A percentile compares a stretch with the other conserved stretches of the same genome.
These are phyloP conservation scores for Vigna angularis DNA, from an alignment of 306 rosid species.

Conservation along the genomic window DNA sequence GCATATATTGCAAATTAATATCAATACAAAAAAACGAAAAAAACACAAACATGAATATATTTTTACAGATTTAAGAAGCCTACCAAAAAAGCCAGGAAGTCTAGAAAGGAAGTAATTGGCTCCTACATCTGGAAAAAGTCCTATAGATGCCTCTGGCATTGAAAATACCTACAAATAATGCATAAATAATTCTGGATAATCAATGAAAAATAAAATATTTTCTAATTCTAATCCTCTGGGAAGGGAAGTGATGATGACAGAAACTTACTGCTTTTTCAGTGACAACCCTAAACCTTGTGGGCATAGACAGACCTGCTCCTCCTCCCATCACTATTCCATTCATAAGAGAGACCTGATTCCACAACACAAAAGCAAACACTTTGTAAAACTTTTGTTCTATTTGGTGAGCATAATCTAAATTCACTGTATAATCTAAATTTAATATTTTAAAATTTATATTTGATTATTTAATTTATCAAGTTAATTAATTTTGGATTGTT, in stretches of 20 bases:
- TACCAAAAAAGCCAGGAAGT: slow-evolving; percentile 41
- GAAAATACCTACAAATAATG: slow-evolving; percentile 40
- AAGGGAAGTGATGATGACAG: not conserved
- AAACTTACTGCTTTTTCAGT: slow-evolving; percentile 41
- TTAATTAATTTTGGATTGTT: too few species aligned
- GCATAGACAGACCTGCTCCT: slow-evolving; percentile 43
- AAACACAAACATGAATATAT: too few species aligned
- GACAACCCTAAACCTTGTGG: slow-evolving; percentile 38
- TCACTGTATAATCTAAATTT: too few species aligned
- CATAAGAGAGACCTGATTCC: slow-evolving; percentile 29
- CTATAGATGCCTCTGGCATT: slow-evolving; percentile 44
- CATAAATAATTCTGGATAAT: too few species aligned
- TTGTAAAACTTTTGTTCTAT: too few species aligned
- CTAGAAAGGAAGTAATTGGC: slow-evolving; percentile 47
- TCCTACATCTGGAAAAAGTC: slow-evolving; percentile 43
- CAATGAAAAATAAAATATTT: not conserved
- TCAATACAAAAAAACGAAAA: not conserved
- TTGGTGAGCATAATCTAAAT: too few species aligned
- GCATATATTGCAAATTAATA: not conserved
- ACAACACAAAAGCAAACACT: too few species aligned
- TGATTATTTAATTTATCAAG: too few species aligned
- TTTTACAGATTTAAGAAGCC: not conserved
- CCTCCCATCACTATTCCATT: slow-evolving; percentile 49
- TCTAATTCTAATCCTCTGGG: not conserved
- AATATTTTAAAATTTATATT: too few species aligned